Base-by-base conservation (phyloP, 2,329 filamentous ascomycete species). In the Didymella pinodella region DNA sequence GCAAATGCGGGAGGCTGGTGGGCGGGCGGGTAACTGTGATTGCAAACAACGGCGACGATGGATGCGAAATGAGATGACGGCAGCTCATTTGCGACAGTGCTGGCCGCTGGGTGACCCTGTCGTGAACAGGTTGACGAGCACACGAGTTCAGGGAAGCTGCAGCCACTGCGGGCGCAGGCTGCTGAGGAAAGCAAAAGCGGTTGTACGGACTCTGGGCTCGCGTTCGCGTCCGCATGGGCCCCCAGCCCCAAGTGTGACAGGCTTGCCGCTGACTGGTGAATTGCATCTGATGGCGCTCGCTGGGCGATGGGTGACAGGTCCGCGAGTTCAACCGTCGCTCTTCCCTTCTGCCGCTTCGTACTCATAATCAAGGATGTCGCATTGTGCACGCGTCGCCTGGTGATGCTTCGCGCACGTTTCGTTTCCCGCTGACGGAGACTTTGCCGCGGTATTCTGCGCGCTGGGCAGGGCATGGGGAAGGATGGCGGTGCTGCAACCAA, bases 401-500 rank as follows among this genome's bases (percentile, higher is more conserved):
- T 63, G 64, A 65, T 68, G 64, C 61, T 54, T 41, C 61, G 62
- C 64, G 59, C 46, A 53, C 66, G 53, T 57, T 50, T 57, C 48
- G 58, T 51, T 61, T 66, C 61, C 68, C 65, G 48, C 54, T 63
- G 58, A 59, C 57, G 44, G 43, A 38, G 28, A 45, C 46, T 31
- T 49, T 48, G 61, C 54, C 59, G 56, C 56, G 50, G 57, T 61
- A 60, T 58, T 64, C 64, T 59, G 66, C 63, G 64, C 64, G 61
- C 54, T 50, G 47, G 40, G 45, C 59, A 65, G 62, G 67, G 60
- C 62, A 75, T 74, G 73, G 72, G 69, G 69, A 64, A 75, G 63
- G 63, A 77, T 77, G 75, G 72, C 73, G 65, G 66, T 70, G 57
- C 66, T 70, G 71, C 69, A 70, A 61, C 67, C 70, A 63, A 68